phyloP scores from a whole-genome alignment of 805 yeast genomes.

The Hanseniaspora valbyensis region DNA sequence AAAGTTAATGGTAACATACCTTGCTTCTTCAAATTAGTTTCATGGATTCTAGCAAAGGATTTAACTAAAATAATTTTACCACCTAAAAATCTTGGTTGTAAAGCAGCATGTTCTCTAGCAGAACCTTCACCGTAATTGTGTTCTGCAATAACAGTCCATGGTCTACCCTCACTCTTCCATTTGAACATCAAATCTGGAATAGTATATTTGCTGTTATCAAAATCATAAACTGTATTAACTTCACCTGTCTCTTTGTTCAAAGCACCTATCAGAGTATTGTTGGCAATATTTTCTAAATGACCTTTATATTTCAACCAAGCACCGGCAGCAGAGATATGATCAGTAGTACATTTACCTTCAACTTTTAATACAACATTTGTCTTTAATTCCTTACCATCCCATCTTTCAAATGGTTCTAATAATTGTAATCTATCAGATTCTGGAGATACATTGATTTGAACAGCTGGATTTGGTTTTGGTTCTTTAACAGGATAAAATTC shows the following conservation, averaged over 20 bases:
- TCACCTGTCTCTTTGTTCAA: constrained; percentile 94
- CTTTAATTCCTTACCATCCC: constrained; percentile 76
- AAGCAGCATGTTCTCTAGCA: constrained; percentile 97
- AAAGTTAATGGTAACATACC: constrained; percentile 94
- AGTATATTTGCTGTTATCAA: constrained; percentile 62
- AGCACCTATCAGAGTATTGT: constrained; percentile 94
- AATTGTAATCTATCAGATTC: constrained; percentile 85
- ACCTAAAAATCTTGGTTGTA: constrained; percentile 89
- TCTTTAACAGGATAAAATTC: constrained; percentile 64
- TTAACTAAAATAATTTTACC: constrained; percentile 81
- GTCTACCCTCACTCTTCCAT: constrained; percentile 76
- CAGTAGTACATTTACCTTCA: constrained; percentile 97
- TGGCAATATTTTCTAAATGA: constrained; percentile 86
- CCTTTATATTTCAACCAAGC: constrained; percentile 98
- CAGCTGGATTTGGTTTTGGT: constrained; percentile 53
- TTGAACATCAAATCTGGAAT: constrained; percentile 96
- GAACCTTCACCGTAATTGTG: constrained; percentile 99
- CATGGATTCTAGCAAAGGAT: constrained; percentile 97
- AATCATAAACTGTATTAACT: constrained; percentile 80
- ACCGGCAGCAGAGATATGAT: constrained; percentile 97
- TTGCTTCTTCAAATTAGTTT: constrained; percentile 94
- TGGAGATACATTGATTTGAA: constrained; percentile 63
- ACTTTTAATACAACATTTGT: constrained; percentile 76
- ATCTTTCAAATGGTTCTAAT: constrained; percentile 75
- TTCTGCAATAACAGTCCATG: constrained; percentile 95